Percentiles rank a stretch among this genome's conserved stretches.
Evolutionary conservation across 345 rosid genomes (phyloP).

Genomic region (Gynandropsis gynandra): DNA sequence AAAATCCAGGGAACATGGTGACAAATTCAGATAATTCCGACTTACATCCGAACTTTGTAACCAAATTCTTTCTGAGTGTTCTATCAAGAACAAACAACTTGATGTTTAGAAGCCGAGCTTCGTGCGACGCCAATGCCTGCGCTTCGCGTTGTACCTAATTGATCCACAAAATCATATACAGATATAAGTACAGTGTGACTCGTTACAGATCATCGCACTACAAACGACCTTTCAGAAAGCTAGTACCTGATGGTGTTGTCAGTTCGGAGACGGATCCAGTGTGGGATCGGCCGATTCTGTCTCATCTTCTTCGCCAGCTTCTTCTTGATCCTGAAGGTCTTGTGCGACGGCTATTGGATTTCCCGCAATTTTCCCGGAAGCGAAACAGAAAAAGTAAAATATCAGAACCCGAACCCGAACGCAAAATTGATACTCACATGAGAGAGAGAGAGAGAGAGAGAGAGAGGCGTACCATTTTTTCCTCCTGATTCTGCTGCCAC

Average conservation of each 20-base stretch:
- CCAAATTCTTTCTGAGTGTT: too few species aligned
- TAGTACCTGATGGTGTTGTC: constrained; percentile 58
- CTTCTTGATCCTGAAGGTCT: constrained; percentile 70
- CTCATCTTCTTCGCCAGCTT: constrained; percentile 72
- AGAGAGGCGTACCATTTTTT: too few species aligned
- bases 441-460: too few species aligned
- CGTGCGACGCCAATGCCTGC: constrained; percentile 74
- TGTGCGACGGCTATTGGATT: constrained; percentile 79
- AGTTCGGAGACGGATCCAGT: constrained; percentile 64
- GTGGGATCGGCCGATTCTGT: constrained; percentile 70
- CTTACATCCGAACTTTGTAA: too few species aligned
- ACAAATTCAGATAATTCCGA: too few species aligned
- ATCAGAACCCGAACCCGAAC: too few species aligned
- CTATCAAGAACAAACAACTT: too few species aligned
- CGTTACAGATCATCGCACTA: neutral
- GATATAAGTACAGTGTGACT: too few species aligned
- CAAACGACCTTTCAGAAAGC: too few species aligned
- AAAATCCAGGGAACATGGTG: too few species aligned
- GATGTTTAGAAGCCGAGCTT: constrained; percentile 39
- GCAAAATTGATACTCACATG: too few species aligned
- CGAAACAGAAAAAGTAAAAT: neutral
- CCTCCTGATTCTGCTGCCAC: too few species aligned
- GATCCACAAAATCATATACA: neutral
- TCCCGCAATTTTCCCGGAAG: neutral
- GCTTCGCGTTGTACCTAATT: constrained; percentile 62